Evolutionary conservation across 2,329 filamentous ascomycete species (phyloP).

Genomic region (Colletotrichum euphorbiae): DNA sequence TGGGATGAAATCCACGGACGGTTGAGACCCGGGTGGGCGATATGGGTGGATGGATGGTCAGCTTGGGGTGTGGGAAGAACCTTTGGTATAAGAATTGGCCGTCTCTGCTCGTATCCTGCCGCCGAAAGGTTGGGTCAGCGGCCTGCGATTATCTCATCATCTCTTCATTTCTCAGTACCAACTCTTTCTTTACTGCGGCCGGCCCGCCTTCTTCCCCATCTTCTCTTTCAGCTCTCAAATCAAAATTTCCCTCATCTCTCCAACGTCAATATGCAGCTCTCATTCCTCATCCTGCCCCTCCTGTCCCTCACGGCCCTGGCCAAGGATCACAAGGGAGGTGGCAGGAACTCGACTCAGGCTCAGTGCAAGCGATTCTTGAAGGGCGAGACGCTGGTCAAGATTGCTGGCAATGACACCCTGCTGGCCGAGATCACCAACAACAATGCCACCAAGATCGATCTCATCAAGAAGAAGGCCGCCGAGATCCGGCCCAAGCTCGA

Average conservation of each 20-base stretch:
- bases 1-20: constrained; percentile 33
- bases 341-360: constrained; percentile 45
- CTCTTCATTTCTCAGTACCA: constrained; percentile 25
- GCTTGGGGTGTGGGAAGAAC: constrained; percentile 27
- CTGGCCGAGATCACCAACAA: constrained; percentile 48
- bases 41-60: constrained; percentile 15
- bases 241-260: neutral
- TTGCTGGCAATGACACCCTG: constrained; percentile 51
- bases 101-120: constrained; percentile 1
- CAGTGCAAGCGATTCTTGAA: constrained; percentile 49
- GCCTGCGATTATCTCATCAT: constrained; percentile 36
- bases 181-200: constrained; percentile 35
- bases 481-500: constrained; percentile 47
- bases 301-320: constrained; percentile 42
- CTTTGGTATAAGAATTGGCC: constrained; percentile 39
- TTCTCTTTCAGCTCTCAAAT: neutral
- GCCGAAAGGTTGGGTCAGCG: neutral
- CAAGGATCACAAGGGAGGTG: constrained; percentile 44
- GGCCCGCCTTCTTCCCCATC: constrained; percentile 30
- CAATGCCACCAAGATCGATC: constrained; percentile 51
- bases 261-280: constrained; percentile 38
- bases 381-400: constrained; percentile 46
- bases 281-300: constrained; percentile 28
- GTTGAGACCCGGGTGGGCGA: constrained; percentile 13
- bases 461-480: constrained; percentile 52